Percentiles rank a stretch among this genome's conserved stretches.
phyloP scores from a whole-genome alignment of 495 filamentous ascomycete genomes.

The Podospora didyma region DNA sequence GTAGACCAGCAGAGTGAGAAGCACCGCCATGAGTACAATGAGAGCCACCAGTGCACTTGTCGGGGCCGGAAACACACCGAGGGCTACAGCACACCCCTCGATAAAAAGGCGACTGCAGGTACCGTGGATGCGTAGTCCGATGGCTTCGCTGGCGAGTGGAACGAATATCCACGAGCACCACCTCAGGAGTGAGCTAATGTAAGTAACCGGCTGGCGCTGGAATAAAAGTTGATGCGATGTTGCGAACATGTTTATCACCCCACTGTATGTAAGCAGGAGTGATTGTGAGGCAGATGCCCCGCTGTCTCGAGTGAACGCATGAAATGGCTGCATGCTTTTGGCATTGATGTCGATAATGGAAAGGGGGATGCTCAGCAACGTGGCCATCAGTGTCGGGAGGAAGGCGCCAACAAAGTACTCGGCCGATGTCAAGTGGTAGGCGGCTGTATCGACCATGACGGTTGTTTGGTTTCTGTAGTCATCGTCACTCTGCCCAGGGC shows the following conservation, averaged over 20 bases:
- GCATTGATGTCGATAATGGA: constrained; percentile 5
- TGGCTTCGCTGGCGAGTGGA: background rate
- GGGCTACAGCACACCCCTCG: background rate
- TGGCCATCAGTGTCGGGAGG: constrained; percentile 3
- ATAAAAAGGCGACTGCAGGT: background rate
- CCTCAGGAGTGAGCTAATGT: background rate
- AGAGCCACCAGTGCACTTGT: background rate
- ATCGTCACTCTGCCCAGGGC: background rate
- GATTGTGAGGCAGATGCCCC: background rate
- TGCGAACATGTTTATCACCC: background rate
- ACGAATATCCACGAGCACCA: background rate
- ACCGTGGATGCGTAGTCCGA: background rate
- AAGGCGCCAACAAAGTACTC: constrained; percentile 8
- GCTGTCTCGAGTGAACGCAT: background rate
- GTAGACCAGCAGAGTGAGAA: background rate
- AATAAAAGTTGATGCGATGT: background rate
- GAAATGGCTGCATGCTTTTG: constrained; percentile 2
- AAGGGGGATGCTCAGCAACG: background rate
- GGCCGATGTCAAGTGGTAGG: background rate
- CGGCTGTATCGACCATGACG: background rate
- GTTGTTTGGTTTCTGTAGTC: background rate
- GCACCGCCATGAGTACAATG: background rate
- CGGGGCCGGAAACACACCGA: background rate
- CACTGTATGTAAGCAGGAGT: background rate
- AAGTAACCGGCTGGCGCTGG: background rate